Base-by-base conservation (phyloP, 495 filamentous ascomycete genomes). In the Neurospora cerealis region DNA sequence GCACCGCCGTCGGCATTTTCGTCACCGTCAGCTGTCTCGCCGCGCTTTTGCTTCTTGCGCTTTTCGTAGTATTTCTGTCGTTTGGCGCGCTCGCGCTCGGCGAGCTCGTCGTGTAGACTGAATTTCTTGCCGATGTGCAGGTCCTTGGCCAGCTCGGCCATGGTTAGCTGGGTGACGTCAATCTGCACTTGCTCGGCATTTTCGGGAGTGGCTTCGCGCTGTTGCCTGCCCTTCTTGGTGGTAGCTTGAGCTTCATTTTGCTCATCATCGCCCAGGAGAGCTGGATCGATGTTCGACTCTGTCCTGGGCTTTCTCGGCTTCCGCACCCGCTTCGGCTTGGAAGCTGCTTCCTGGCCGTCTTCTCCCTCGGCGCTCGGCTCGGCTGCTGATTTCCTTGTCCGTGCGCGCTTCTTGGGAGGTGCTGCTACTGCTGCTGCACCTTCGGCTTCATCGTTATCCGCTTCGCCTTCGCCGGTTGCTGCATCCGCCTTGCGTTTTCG, bases 81-180 rank as follows among this genome's bases (percentile, higher is more conserved):
- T 73, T 83, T 82, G 44, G 84, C 77, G 36, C 83, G 80, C 69
- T 83, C 79, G 34, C 86, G 80, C 73, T 85, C 79, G 71, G 85
- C 84, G 11, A 90, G 83, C 78, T 88, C 85, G 72, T 87, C 83
- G 74, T 87, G 86, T 9, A 91, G 89, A 73, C 91, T 91, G 24
- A 94, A 98, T 73, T 89, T 93, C 80, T 90, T 93, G 48, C 96
- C 96, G 9, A 91, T 92, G 34, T 88, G 87, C 36, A 91, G 80
- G 77, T 97, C 93, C 74, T 87, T 91, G 77, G 90, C 92, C 5
- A 99, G 82, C 46, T 97, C 93, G 15, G 86, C 89, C 93, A 99
- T 97, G 72, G 89, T 95, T 41, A 93, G 86, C 2, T 87, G 86
- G 5, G 85, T 86, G 7, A 89, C 86, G 74, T 92, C 88, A 54